Base-by-base conservation (phyloP, 176 grass and related monocot species). In the Alopecurus myosuroides region DNA sequence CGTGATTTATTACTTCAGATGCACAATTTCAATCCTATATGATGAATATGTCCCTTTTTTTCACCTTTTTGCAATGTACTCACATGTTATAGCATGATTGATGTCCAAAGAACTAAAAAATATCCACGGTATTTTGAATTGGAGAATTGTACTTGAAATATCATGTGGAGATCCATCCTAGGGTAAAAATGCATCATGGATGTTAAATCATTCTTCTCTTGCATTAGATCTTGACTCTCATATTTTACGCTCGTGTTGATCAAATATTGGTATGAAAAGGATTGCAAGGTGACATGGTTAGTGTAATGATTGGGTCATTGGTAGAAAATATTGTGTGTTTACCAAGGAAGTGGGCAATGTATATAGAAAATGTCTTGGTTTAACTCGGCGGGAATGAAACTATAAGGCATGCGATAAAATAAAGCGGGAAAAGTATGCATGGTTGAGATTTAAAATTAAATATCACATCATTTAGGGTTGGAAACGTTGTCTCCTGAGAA, bases 401-500 rank as follows among this genome's bases (percentile, higher is more conserved):
- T 17, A 1, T 2, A 4, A 4, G 45, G 11, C n/a, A 41, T 0
- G 1, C 28, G n/a, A 18, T 40, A 55, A 9, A 17, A 11, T 0
- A 36, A 10, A 20, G 7, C 5, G 0, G 4, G 0, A 0, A 4
- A 15, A 11, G 11, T 50, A 6, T 60, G 11, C 11, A 6, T 28
- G 5, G 4, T 65, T 15, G 12, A 62, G 58, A 29, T 62, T 35
- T 44, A 44, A 19, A 17, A 50, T 50, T 19, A 50, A 50, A 15
- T 50, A 15, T 6, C 1, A 19, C 17, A 19, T 50, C 48, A 50
- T 50, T 50, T 50, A 50, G 48, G 48, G 17, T 19, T 50, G 48
- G 48, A 50, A 50, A 97, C 86, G 40, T 82, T 97, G 87, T 91
- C 91, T 83, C 22, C 28, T 0, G 1, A 39, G 22, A 15, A 52